These are phyloP conservation scores for Pythium insidiosum DNA, from an alignment of 352 stramenopile genomes.

Conservation along the genomic window DNA sequence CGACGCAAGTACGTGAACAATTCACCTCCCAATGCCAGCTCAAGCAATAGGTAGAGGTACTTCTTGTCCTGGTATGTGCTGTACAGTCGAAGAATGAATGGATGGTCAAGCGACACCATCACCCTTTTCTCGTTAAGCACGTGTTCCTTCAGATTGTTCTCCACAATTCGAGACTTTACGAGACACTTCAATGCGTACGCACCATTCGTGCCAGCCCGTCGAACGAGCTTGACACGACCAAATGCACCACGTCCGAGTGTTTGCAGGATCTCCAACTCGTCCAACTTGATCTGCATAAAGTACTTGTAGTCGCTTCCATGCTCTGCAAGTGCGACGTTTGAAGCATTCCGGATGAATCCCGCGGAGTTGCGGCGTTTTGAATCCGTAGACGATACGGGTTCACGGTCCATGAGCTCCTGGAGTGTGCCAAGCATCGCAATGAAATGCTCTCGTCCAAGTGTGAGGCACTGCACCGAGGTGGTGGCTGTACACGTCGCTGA, in stretches of 20 bases:
- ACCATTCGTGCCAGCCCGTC: constrained; percentile 47
- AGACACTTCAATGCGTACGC: constrained; percentile 91
- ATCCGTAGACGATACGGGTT: constrained; percentile 20
- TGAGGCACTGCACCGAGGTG: constrained; percentile 50
- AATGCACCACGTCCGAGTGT: constrained; percentile 83
- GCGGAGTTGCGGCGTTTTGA: constrained; percentile 1
- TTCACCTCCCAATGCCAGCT: constrained; percentile 87
- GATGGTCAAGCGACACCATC: constrained; percentile 84
- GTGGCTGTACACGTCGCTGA: constrained; percentile 87
- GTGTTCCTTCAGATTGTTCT: constrained; percentile 89
- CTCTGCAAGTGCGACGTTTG: constrained; percentile 23
- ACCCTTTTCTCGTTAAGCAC: constrained; percentile 89
- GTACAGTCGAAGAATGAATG: constrained; percentile 89
- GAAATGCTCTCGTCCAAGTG: constrained; percentile 59
- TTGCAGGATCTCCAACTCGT: constrained; percentile 71
- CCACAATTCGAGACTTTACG: constrained; percentile 87
- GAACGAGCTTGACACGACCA: constrained; percentile 84
- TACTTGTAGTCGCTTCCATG: constrained; percentile 55
- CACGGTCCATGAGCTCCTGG: constrained; percentile 71
- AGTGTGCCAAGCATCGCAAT: constrained; percentile 74
- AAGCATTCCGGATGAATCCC: constrained; percentile 21
- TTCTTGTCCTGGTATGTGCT: constrained; percentile 87
- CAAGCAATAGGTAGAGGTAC: constrained; percentile 89
- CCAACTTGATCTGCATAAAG: constrained; percentile 56
- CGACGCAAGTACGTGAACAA: constrained; percentile 89